Conservation (phyloP, 2,329 filamentous ascomycete genomes). For the Beauveria caledonica region DNA sequence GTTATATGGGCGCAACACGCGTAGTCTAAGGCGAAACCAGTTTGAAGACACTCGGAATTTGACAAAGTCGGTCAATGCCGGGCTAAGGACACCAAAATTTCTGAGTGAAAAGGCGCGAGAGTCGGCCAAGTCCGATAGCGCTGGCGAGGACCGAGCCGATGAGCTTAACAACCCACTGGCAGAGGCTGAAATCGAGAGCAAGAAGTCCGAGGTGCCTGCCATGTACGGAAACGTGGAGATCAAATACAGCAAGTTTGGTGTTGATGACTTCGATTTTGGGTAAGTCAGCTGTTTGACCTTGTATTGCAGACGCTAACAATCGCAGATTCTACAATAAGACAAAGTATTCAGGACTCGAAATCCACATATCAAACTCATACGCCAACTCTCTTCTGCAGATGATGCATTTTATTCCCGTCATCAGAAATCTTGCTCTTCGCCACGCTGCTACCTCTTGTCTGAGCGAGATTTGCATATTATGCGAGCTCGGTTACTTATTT, state of each 20-base stretch:
- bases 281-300: constrained; percentile 32
- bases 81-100: constrained; percentile 74
- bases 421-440: constrained; percentile 80
- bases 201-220: constrained; percentile 72
- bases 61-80: constrained; percentile 51
- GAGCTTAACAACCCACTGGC: constrained; percentile 59
- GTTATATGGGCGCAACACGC: constrained; percentile 68
- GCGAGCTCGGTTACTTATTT: constrained; percentile 89
- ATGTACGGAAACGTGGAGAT: constrained; percentile 95
- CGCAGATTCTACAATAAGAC: constrained; percentile 89
- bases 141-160: constrained; percentile 35
- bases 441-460: constrained; percentile 83
- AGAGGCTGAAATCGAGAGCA: constrained; percentile 62
- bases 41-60: constrained; percentile 64
- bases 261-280: constrained; percentile 99
- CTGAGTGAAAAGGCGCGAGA: constrained; percentile 86
- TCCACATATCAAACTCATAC: constrained; percentile 94
- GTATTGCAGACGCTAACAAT: constrained; percentile 14
- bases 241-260: constrained; percentile 97
- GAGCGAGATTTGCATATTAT: constrained; percentile 76
- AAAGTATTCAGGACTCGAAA: constrained; percentile 83
- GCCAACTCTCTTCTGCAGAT: constrained; percentile 88
- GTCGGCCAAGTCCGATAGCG: constrained; percentile 38
- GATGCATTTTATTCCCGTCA: constrained; percentile 78
- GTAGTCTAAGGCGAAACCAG: constrained; percentile 70